phyloP scores from a whole-genome alignment of 352 stramenopile species.

The Saprolegnia diclina region DNA sequence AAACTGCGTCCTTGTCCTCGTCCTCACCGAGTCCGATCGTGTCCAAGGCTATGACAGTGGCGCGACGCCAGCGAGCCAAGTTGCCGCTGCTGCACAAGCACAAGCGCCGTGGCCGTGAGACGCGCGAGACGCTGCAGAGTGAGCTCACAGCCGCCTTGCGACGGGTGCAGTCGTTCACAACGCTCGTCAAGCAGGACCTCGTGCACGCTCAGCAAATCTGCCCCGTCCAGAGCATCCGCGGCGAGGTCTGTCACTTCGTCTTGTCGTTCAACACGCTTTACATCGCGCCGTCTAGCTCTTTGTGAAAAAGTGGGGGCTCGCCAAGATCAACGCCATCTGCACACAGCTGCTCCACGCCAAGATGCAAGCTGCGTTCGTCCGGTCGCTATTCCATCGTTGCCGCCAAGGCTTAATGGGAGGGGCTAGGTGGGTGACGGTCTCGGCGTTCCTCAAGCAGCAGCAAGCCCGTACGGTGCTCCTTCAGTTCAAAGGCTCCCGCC shows the following conservation, averaged over 20 bases:
- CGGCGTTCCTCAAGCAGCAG: slow-evolving; percentile 52
- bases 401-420: slow-evolving; percentile 1
- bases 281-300: too few relatives aligned
- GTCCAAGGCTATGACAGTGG: not conserved
- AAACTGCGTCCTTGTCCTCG: not conserved
- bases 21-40: not conserved
- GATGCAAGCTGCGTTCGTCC: slow-evolving; percentile 51
- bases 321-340: slow-evolving; percentile 76
- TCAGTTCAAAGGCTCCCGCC: slow-evolving; percentile 74
- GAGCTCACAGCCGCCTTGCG: slow-evolving; percentile 53
- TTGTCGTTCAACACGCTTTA: too few relatives aligned
- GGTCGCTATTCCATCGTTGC: slow-evolving; percentile 46
- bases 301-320: slow-evolving; percentile 71
- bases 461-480: slow-evolving; percentile 67
- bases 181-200: slow-evolving; percentile 70
- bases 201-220: slow-evolving; percentile 63
- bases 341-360: slow-evolving; percentile 59
- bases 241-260: not conserved
- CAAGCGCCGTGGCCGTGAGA: slow-evolving; percentile 3
- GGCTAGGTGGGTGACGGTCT: slow-evolving; percentile 18
- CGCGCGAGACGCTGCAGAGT: slow-evolving; percentile 35
- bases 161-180: slow-evolving; percentile 60
- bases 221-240: slow-evolving; percentile 25
- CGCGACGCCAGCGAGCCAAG: not conserved
- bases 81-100: slow-evolving; percentile 21